These are phyloP conservation scores for Wickerhamomyces sydowiorum DNA, from an alignment of 805 yeast genomes.

Conservation along the genomic window DNA sequence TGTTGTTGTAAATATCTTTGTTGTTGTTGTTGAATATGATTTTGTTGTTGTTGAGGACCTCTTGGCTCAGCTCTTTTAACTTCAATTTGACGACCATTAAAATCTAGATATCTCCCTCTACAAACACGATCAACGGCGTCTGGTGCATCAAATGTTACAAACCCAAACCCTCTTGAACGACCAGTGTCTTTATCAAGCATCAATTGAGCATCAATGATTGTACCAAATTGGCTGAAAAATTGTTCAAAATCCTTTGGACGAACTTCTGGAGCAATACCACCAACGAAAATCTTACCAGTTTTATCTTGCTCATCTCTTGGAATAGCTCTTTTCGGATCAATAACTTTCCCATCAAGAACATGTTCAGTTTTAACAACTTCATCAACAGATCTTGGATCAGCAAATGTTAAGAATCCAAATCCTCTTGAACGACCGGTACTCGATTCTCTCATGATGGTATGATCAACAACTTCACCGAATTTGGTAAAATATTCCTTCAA, in stretches of 20 bases:
- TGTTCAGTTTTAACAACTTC: constrained; percentile 84
- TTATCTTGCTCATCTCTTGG: constrained; percentile 97
- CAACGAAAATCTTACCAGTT: constrained; percentile 94
- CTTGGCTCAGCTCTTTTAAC: constrained; percentile 83
- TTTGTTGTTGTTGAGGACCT: constrained; percentile 50
- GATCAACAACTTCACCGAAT: constrained; percentile 83
- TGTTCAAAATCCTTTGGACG: constrained; percentile 85
- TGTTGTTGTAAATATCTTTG: constrained; percentile 19
- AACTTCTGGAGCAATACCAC: constrained; percentile 93
- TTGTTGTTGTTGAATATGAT: constrained; percentile 26
- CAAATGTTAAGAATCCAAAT: constrained; percentile 88
- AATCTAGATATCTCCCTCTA: constrained; percentile 70
- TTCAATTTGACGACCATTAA: constrained; percentile 83
- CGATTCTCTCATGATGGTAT: constrained; percentile 89
- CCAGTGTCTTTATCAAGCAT: constrained; percentile 98
- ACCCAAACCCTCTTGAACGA: constrained; percentile 94
- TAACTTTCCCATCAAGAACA: constrained; percentile 88
- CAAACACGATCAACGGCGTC: constrained; percentile 90
- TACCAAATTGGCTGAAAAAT: constrained; percentile 83
- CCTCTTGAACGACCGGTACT: constrained; percentile 89
- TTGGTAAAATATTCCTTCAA: constrained; percentile 76
- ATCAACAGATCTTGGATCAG: constrained; percentile 75
- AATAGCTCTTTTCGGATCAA: constrained; percentile 96
- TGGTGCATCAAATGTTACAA: constrained; percentile 91
- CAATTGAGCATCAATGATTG: constrained; percentile 89